Percentiles rank a stretch among this genome's conserved stretches.
These are phyloP conservation scores for Gnaphalium uliginosum DNA, from an alignment of 129 eudicot genomes.

Conservation along the genomic window DNA sequence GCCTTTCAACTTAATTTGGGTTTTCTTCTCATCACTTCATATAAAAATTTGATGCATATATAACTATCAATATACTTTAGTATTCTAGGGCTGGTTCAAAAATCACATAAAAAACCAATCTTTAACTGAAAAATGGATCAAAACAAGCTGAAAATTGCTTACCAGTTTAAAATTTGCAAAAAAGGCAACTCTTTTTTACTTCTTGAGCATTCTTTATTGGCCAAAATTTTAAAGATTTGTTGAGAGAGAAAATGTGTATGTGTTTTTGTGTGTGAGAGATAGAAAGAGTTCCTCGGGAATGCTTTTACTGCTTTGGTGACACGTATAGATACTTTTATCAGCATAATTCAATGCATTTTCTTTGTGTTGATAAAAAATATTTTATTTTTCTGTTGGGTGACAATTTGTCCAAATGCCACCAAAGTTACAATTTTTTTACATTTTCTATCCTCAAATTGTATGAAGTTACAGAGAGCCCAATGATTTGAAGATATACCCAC, in stretches of 20 bases:
- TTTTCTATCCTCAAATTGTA: background rate
- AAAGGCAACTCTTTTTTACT: slow-evolving; percentile 3
- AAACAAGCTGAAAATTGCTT: slow-evolving; percentile 37
- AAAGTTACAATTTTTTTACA: background rate
- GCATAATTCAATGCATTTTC: slow-evolving; percentile 59
- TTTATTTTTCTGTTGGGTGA: background rate
- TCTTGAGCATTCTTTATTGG: slow-evolving; percentile 29
- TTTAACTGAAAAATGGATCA: slow-evolving; percentile 18
- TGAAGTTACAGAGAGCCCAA: background rate
- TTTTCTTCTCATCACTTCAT: slow-evolving; percentile 28
- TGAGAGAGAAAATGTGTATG: slow-evolving; percentile 26
- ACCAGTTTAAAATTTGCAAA: slow-evolving; percentile 34
- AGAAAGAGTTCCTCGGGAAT: slow-evolving; percentile 41
- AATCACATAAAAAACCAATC: background rate
- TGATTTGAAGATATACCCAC: background rate
- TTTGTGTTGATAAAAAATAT: slow-evolving; percentile 21
- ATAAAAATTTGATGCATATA: slow-evolving; percentile 1
- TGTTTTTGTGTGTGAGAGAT: slow-evolving; percentile 5
- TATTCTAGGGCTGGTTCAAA: slow-evolving; percentile 13
- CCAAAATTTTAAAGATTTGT: slow-evolving; percentile 12
- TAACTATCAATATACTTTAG: background rate
- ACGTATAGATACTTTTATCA: slow-evolving; percentile 70
- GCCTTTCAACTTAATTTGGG: slow-evolving; percentile 39
- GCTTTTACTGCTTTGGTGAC: slow-evolving; percentile 50
- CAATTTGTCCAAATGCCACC: background rate